phyloP scores from a whole-genome alignment of 495 filamentous ascomycete species.

The Penicillium cataractarum region DNA sequence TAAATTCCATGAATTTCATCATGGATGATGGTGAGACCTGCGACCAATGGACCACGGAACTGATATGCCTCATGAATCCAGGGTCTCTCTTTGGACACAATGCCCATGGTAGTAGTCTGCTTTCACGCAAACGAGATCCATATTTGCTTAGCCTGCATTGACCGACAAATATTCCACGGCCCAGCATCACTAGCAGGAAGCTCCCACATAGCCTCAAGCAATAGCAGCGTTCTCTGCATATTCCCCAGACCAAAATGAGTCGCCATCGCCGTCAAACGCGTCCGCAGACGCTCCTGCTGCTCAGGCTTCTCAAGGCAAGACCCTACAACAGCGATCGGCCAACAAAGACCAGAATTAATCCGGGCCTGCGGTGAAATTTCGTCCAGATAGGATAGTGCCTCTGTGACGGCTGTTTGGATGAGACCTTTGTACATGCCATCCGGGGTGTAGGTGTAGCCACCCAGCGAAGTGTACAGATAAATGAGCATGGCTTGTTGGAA shows the following conservation, averaged over 20 bases:
- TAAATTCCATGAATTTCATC: slow-evolving; percentile 84
- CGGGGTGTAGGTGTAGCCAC: slow-evolving; percentile 28
- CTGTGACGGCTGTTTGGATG: slow-evolving; percentile 33
- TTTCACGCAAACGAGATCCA: slow-evolving; percentile 47
- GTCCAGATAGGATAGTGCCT: slow-evolving; percentile 35
- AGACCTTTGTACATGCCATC: slow-evolving; percentile 40
- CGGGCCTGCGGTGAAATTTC: slow-evolving; percentile 34
- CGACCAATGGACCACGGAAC: slow-evolving; percentile 70
- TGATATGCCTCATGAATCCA: slow-evolving; percentile 12
- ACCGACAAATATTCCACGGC: slow-evolving; percentile 45
- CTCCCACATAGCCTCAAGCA: slow-evolving; percentile 44
- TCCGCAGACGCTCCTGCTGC: slow-evolving; percentile 29
- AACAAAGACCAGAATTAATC: slow-evolving; percentile 44
- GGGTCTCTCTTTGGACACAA: neutral
- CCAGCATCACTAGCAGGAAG: slow-evolving; percentile 32
- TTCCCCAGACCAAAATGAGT: slow-evolving; percentile 40
- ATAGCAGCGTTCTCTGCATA: slow-evolving; percentile 39
- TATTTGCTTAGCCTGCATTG: slow-evolving; percentile 44
- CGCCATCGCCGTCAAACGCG: slow-evolving; percentile 32
- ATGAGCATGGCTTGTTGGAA: slow-evolving; percentile 45
- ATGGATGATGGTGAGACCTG: slow-evolving; percentile 84
- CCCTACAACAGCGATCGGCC: slow-evolving; percentile 43
- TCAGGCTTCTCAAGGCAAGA: slow-evolving; percentile 31
- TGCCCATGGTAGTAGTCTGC: too few species aligned
- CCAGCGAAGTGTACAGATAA: slow-evolving; percentile 40